Base-by-base conservation (phyloP, 148 eudicot genomes). In the Spergularia bocconei region DNA sequence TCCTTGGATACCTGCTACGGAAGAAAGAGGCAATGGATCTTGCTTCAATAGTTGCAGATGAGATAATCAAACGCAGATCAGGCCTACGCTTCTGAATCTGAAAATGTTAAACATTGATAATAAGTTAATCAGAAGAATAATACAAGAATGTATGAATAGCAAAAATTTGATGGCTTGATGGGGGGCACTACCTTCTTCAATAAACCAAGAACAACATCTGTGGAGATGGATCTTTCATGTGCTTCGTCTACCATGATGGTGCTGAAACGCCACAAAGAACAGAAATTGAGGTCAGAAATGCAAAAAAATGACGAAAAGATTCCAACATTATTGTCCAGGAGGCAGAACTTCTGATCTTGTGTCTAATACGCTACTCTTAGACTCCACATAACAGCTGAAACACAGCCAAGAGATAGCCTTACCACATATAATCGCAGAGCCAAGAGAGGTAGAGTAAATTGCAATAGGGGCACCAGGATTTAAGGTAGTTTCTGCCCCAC, bases 221-320 rank as follows among this genome's bases (percentile, higher is more conserved):
- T 96, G 58, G 99, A 85, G 75, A 96, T 87, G 57, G 99, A 92
- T 82, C 99, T 84, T 85, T 96, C 99, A 82, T 96, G 99, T 80
- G 99, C 99, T 88, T 96, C 99, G 80, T 96, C 99, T 75, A 96
- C 94, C 98, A 96, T 96, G 82, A 96, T 85, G 44, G 92, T 91
- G 83, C 99, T 96, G 80, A 72, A 68, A 56, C 50, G 67, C 61
- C 58, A 78, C 41, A 51, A 5, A 14, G 63, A 67, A 70, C 59
- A 67, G 63, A 55, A 56, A 38, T 68, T 4, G 20, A 14, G 47
- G n/a, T 55, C 19, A 60, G 20, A 54, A 52, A 47, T 41, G 29
- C 33, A 38, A 38, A 12, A 29, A 7, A 50, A 48, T 13, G 17
- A 5, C 36, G 33, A 60, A 38, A 8, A 44, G 17, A 11, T 19